phyloP scores from a whole-genome alignment of 345 rosid species.

The Odontarrhena argentea region DNA sequence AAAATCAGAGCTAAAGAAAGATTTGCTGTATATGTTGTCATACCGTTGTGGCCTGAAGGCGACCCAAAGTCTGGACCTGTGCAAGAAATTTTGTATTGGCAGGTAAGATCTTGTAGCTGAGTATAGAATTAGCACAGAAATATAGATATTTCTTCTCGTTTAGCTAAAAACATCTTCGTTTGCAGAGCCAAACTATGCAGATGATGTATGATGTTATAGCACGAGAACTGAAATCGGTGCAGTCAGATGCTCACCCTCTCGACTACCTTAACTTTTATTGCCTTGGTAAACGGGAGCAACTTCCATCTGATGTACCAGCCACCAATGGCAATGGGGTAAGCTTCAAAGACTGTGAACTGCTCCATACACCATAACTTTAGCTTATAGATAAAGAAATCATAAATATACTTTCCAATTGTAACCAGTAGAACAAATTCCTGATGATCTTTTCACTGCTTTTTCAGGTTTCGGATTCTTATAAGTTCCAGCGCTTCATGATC shows the following conservation, averaged over 20 bases:
- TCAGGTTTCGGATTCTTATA: conserved; percentile 57
- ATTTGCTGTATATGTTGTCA: conserved; percentile 80
- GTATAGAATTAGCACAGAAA: background rate
- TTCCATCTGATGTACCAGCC: conserved; percentile 34
- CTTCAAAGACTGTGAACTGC: conserved; percentile 15
- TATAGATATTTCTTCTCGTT: conserved; percentile 2
- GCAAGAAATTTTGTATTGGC: conserved; percentile 98
- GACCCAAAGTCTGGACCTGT: conserved; percentile 72
- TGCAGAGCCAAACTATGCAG: conserved; percentile 89
- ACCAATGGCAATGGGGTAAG: conserved; percentile 52
- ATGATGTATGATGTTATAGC: conserved; percentile 82
- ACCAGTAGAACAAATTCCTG: conserved; percentile 1
- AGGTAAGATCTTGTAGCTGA: conserved; percentile 52
- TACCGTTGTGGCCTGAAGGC: conserved; percentile 99
- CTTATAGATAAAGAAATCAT: conserved; percentile 4
- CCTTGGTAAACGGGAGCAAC: conserved; percentile 72
- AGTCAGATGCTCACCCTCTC: conserved; percentile 60
- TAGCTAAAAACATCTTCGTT: conserved; percentile 11
- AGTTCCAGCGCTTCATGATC: conserved; percentile 73
- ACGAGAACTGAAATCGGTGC: conserved; percentile 53
- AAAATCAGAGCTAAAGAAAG: conserved; percentile 89
- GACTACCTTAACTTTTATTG: conserved; percentile 97
- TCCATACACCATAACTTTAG: conserved; percentile 1
- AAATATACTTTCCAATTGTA: background rate
- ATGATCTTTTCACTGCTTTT: conserved; percentile 1